Percentiles rank a stretch among this genome's conserved stretches.
These are phyloP conservation scores for Umbelopsis isabellina DNA, from an alignment of 192 early-diverging fungal species.

Conservation along the genomic window DNA sequence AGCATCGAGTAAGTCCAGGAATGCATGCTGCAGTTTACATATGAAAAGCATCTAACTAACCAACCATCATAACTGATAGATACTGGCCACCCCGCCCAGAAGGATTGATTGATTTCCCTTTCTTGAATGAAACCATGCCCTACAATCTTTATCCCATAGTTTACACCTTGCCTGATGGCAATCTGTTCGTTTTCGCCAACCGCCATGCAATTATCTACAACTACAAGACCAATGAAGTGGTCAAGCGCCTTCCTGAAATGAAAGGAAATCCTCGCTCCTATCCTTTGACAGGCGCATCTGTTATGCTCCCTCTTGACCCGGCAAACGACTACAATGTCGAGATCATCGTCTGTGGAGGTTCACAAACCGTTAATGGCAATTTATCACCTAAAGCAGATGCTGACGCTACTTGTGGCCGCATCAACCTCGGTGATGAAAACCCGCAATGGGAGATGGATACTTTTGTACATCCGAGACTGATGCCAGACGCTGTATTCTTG, in stretches of 20 bases:
- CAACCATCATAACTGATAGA: conserved; percentile 12
- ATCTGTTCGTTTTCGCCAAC: conserved; percentile 57
- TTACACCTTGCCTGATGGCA: conserved; percentile 53
- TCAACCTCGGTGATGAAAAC: conserved; percentile 41
- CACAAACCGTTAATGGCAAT: conserved; percentile 35
- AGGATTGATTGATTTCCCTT: conserved; percentile 40
- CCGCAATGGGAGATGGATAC: conserved; percentile 55
- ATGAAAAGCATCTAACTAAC: neutral
- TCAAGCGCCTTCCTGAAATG: conserved; percentile 47
- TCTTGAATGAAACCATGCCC: conserved; percentile 51
- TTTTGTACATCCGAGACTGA: conserved; percentile 48
- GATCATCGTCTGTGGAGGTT: conserved; percentile 65
- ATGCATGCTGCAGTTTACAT: neutral
- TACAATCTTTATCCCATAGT: conserved; percentile 50
- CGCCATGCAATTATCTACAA: conserved; percentile 56
- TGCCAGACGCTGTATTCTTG: conserved; percentile 51
- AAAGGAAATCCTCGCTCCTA: conserved; percentile 52
- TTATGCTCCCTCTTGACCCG: conserved; percentile 58
- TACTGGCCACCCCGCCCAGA: conserved; percentile 46
- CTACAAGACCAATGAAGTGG: conserved; percentile 40
- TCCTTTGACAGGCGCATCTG: conserved; percentile 57
- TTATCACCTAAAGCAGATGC: conserved; percentile 23
- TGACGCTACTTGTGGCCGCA: conserved; percentile 48
- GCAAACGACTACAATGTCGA: conserved; percentile 57
- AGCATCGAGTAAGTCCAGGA: conserved; percentile 46